A percentile compares a stretch with the other conserved stretches of the same genome.
Evolutionary conservation across 202 grass and related monocot genomes (phyloP).

Genomic region (Bolboschoenoplectus hybrid): DNA sequence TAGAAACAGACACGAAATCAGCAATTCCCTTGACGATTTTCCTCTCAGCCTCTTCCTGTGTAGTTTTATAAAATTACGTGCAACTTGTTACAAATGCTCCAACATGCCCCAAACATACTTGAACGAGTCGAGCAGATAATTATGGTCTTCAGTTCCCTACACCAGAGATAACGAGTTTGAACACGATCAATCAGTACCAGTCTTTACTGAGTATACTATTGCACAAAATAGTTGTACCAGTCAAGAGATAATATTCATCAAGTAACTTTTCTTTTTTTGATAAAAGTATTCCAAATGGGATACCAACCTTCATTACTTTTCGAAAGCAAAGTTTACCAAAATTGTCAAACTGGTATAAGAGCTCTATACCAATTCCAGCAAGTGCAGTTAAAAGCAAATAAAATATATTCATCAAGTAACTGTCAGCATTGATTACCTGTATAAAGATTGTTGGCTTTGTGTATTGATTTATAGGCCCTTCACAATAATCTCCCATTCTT

Average conservation of each 20-base stretch:
- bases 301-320: too few species aligned
- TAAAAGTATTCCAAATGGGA: too few species aligned
- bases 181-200: neutral
- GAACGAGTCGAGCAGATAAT: neutral
- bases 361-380: too few species aligned
- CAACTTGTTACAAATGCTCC: neutral
- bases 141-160: neutral
- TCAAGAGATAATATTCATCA: neutral
- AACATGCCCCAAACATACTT: neutral
- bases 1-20: neutral
- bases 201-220: neutral
- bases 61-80: neutral
- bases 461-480: constrained; percentile 22
- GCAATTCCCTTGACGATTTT: neutral
- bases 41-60: neutral
- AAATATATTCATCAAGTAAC: neutral
- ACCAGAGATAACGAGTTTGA: neutral
- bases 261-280: neutral
- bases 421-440: neutral
- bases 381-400: too few species aligned
- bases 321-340: too few species aligned
- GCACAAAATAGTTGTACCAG: neutral
- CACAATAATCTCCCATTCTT: constrained; percentile 3
- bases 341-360: too few species aligned
- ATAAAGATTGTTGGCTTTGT: constrained; percentile 2